Evolutionary conservation across 2,329 filamentous ascomycete genomes (phyloP), one percentile per base, ranked within the genome.

Genomic region (Capronia americana): DNA sequence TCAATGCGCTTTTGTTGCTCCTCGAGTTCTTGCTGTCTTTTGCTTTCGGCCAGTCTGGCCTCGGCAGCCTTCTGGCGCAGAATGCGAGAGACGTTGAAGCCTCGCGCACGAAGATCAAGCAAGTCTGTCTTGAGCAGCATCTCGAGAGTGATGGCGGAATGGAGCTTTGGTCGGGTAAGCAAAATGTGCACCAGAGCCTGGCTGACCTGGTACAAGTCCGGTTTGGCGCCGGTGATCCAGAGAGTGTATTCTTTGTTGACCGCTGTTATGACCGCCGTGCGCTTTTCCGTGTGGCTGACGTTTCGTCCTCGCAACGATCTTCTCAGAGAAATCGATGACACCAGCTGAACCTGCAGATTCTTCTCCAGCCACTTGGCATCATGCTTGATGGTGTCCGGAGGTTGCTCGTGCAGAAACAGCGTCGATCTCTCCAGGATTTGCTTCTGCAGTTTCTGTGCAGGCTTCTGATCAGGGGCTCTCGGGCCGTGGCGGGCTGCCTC

Each of bases 81-180:
- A 69, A 99, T 98, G 57, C 95, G 90, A 74, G 97, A 92, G 46
- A 99, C 95, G 72, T 99, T 98, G 82, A 97, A 98, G 1, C 95
- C 95, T 70, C 95, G 92, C 67, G 89, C 88, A 73, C 92, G 89
- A 48, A 99, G 81, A 59, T 93, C 89, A 55, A 91, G 86, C 26
- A 99, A 83, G 72, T 94, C 92, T 8, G 95, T 88, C 65, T 91
- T 94, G 44, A 99, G 81, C 69, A 99, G 90, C 61, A 92, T 93
- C 78, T 98, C 95, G 63, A 99, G 88, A 61, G 95, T 94, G 63
- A 97, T 86, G 62, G 92, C 92, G 1, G 94, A 93, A 75, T 96
- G 91, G 73, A 96, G 91, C 70, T 92, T 94, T 7, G 94, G 93
- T 24, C 92, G 87, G 60, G 87, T 87, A 56, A 99, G 83, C 44